Base-by-base conservation (phyloP, 2,329 filamentous ascomycete genomes). In the Coniella lustricola region DNA sequence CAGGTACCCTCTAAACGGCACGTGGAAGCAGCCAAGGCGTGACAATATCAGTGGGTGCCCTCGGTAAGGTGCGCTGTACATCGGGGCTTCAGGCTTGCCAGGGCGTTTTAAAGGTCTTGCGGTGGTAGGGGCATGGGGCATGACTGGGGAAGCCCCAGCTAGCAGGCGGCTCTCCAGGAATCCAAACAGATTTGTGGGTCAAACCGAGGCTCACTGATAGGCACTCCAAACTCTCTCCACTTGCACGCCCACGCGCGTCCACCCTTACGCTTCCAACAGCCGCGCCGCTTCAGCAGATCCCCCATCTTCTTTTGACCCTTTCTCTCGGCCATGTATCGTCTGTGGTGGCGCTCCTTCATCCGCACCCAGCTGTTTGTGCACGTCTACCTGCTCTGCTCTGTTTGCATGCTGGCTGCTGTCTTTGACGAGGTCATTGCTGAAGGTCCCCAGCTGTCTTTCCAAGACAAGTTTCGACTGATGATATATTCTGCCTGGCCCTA, bases 381-480 rank as follows among this genome's bases (percentile, higher is more conserved):
- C 34, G 17, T 52, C 25, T 47, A 52, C 39, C 39, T 51, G n/a
- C 31, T 38, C 16, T 46, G 45, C 35, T 43, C 49, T 18, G 38
- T 54, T 9, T 49, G 49, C n/a, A n/a, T 54, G 10, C 29, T 52
- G 10, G 40, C 49, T 10, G 39, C 45, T 22, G 36, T 42, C 2
- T 32, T 29, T 14, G 52, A 52, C 35, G 41, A 48, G 25, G 49
- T 49, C 7, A 41, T 50, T 16, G 31, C 31, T 16, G 25, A 33
- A 42, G 7, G 16, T 16, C 29, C 40, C 4, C 25, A 32, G 9
- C 20, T 25, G 22, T 32, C 17, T 14, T 42, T 21, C 21, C 13
- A 31, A n/a, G 9, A 35, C 29, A 16, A n/a, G 16, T 25, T 31
- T 17, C 20, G 21, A 3, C 18, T 29, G 13, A 41, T 16, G 14